Evolutionary conservation across 768 basidiomycete species (phyloP).

Genomic region (Tricholoma matsutake): DNA sequence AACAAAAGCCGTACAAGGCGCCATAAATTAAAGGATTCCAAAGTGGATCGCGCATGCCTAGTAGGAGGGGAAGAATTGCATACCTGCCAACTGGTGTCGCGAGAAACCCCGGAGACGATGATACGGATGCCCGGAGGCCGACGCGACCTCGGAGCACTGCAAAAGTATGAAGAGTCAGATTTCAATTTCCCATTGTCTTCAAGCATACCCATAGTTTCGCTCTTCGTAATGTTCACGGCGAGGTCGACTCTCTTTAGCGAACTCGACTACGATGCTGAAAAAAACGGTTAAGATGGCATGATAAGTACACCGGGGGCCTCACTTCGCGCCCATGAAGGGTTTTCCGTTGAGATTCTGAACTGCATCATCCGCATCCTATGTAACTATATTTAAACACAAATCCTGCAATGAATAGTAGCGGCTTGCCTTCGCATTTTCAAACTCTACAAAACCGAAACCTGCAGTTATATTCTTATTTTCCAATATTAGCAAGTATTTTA

Average conservation of each 20-base stretch:
- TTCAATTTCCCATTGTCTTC: background rate
- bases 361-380: conserved; percentile 92
- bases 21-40: conserved; percentile 19
- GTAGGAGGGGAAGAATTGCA: conserved; percentile 36
- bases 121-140: conserved; percentile 82
- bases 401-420: background rate
- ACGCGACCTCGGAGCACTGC: conserved; percentile 59
- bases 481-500: conserved; percentile 12
- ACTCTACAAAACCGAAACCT: conserved; percentile 98
- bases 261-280: conserved; percentile 88
- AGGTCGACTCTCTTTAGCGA: conserved; percentile 89
- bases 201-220: conserved; percentile 53
- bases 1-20: conserved; percentile 20
- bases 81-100: conserved; percentile 99
- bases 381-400: conserved; percentile 5
- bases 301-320: conserved; percentile 15
- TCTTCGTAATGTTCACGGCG: conserved; percentile 75
- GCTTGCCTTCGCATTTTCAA: conserved; percentile 75
- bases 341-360: conserved; percentile 85
- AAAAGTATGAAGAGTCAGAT: conserved; percentile 14
- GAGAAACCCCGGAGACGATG: conserved; percentile 84
- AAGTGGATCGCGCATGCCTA: conserved; percentile 17
- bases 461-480: conserved; percentile 19
- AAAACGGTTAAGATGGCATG: conserved; percentile 1
- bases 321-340: conserved; percentile 87